phyloP scores from a whole-genome alignment of 306 rosid species.

The Prunus salicina region DNA sequence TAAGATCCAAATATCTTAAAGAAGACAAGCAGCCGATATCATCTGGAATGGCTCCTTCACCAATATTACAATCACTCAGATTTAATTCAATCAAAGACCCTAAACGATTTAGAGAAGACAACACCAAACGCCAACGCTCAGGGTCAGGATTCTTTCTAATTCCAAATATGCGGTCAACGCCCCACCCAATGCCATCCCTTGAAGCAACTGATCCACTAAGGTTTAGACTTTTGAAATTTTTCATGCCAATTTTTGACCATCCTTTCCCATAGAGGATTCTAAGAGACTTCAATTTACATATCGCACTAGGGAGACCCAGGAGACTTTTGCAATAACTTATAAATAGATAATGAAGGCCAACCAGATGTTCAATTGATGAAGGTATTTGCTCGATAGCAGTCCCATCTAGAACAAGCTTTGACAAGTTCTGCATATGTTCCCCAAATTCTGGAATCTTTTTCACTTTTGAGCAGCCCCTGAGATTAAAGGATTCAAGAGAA shows the following conservation, averaged over 20 bases:
- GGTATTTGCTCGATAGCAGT: neutral
- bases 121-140: neutral
- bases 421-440: neutral
- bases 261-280: fast-evolving
- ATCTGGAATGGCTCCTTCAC: neutral
- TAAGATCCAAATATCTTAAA: fast-evolving
- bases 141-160: neutral
- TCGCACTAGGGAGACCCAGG: no score
- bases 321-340: no score
- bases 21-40: slow-evolving; percentile 10
- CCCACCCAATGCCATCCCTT: neutral
- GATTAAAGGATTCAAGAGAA: no score
- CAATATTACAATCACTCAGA: neutral
- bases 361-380: neutral
- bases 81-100: neutral
- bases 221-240: fast-evolving
- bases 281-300: no score
- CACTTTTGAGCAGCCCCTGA: no score
- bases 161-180: neutral
- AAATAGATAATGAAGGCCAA: neutral
- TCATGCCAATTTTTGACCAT: no score
- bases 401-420: fast-evolving
- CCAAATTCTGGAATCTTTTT: neutral
- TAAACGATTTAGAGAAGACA: neutral
- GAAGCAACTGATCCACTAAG: neutral